Evolutionary conservation across 2,329 filamentous ascomycete species (phyloP), one percentile per base, ranked within the genome.

Genomic region (Alternaria panax): DNA sequence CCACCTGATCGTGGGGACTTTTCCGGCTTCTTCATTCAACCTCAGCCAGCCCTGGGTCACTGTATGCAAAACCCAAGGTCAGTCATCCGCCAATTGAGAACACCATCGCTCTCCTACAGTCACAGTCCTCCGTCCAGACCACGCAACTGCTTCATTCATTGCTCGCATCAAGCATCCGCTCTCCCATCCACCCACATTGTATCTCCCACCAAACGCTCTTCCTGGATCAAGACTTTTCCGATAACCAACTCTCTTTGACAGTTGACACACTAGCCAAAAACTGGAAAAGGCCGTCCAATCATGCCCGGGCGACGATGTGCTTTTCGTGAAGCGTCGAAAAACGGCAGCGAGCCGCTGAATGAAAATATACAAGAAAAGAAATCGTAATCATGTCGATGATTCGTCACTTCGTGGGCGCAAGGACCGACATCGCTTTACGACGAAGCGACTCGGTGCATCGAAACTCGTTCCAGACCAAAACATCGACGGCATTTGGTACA

Each of bases 321-420:
- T 76, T 76, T 77, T 75, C 71, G 70, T 69, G 68, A 72, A 74
- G 69, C 67, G 68, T 69, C 66, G 66, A 67, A 77, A 74, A 70
- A 75, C 73, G 74, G 75, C 74, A 69, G 71, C 71, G 64, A 70
- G 73, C 75, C 75, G 75, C 71, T 73, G 74, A 74, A 74, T 71
- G 72, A 76, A 76, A 70, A 76, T 77, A 63, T 77, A 77, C 75
- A 76, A 61, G 71, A 76, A 75, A 65, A 68, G 69, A 77, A 75
- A 67, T 76, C 74, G 70, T 77, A 69, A 73, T 72, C 67, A 60
- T 74, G 70, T 71, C 71, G 68, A 74, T 70, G 67, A 61, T 64
- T 70, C 70, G 65, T 63, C 69, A 62, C 67, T 72, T 68, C 71
- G 59, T 68, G 63, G 67, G 53, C 59, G 61, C 57, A 69, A 66